Conservation (phyloP, 2,329 filamentous ascomycete species). For the Xylariaceae sp. region DNA sequence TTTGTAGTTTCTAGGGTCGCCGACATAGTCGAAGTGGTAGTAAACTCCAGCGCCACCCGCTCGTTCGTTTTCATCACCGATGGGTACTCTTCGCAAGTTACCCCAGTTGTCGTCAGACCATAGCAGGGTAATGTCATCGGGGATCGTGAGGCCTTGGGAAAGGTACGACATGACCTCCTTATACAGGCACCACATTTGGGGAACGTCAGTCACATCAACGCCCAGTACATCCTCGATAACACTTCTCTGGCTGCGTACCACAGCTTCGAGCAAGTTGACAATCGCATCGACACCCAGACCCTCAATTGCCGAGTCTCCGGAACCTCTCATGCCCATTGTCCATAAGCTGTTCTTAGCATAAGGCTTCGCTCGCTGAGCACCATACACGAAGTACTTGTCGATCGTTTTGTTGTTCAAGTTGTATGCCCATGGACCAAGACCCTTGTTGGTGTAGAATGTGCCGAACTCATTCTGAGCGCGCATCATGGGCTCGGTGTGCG, state of each 20-base stretch:
- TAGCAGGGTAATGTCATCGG: conserved; percentile 56
- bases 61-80: conserved; percentile 47
- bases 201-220: conserved; percentile 47
- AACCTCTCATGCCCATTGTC: conserved; percentile 67
- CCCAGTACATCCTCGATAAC: conserved; percentile 54
- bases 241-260: conserved; percentile 55
- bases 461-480: conserved; percentile 53
- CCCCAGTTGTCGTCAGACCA: conserved; percentile 62
- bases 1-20: conserved; percentile 54
- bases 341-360: conserved; percentile 61
- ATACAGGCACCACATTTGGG: conserved; percentile 69
- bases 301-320: conserved; percentile 57
- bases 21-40: conserved; percentile 52
- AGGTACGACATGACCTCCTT: conserved; percentile 69
- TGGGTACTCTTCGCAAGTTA: conserved; percentile 53
- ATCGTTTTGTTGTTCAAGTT: conserved; percentile 64
- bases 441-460: conserved; percentile 41
- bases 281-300: conserved; percentile 52
- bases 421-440: conserved; percentile 60
- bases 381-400: conserved; percentile 62
- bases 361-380: conserved; percentile 57
- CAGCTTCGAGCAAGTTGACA: conserved; percentile 52
- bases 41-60: conserved; percentile 55
- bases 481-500: conserved; percentile 69
- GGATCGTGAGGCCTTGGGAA: conserved; percentile 54